These are phyloP conservation scores for Rutstroemia sp. DNA, from an alignment of 2,329 filamentous ascomycete species.

Conservation along the genomic window DNA sequence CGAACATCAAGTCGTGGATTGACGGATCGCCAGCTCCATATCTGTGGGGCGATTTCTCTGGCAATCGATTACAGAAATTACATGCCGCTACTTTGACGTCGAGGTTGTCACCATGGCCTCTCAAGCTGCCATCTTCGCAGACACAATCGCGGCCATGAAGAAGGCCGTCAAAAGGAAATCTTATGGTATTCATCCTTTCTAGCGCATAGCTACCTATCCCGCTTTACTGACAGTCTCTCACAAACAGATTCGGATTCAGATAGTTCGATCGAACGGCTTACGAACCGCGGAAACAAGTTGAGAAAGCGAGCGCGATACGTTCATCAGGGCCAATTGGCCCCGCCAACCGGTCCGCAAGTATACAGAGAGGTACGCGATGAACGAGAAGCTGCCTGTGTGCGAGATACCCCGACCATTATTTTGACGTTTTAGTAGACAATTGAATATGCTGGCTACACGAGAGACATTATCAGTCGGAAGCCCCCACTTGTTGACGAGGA, in stretches of 20 bases:
- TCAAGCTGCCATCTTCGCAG: slow-evolving; percentile 56
- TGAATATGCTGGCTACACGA: slow-evolving; percentile 65
- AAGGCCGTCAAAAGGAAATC: slow-evolving; percentile 58
- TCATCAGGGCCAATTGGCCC: slow-evolving; percentile 61
- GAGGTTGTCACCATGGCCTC: slow-evolving; percentile 37
- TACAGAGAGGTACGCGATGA: slow-evolving; percentile 58
- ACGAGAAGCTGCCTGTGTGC: neutral
- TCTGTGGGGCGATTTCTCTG: neutral
- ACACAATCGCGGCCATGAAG: slow-evolving; percentile 62
- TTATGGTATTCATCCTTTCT: slow-evolving; percentile 42
- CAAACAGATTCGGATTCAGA: slow-evolving; percentile 70
- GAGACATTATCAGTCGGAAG: slow-evolving; percentile 68
- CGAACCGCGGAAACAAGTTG: slow-evolving; percentile 72
- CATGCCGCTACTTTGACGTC: neutral
- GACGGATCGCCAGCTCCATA: neutral
- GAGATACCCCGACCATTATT: neutral
- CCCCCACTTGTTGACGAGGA: slow-evolving; percentile 68
- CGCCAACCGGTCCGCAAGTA: slow-evolving; percentile 55
- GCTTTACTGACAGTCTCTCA: neutral
- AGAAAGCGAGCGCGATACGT: slow-evolving; percentile 69
- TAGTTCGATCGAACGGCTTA: slow-evolving; percentile 59
- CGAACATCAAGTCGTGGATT: neutral
- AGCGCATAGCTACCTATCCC: slow-evolving; percentile 13
- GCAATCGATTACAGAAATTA: neutral
- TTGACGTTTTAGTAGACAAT: slow-evolving; percentile 45